Percentiles rank a stretch among this genome's conserved stretches.
Conservation (phyloP, 148 eudicot species). For the Cornus suecica region DNA sequence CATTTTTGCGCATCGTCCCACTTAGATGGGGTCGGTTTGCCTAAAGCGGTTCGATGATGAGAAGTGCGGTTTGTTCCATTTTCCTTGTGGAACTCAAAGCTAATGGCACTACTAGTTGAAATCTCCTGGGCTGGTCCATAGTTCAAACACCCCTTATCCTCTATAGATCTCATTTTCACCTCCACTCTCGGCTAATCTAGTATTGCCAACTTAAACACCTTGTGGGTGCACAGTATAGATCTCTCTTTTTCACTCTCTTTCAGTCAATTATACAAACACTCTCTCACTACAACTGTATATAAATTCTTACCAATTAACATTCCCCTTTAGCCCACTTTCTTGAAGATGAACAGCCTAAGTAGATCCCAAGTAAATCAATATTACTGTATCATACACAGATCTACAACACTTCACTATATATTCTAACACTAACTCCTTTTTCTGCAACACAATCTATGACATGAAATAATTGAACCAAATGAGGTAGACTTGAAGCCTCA, state of each 20-base stretch:
- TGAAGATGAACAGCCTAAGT: neutral
- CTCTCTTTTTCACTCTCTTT: neutral
- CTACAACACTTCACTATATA: neutral
- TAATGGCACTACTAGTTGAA: conserved; percentile 37
- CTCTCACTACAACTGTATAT: neutral
- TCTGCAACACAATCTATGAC: neutral
- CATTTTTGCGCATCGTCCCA: conserved; percentile 99
- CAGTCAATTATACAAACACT: neutral
- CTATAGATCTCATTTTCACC: conserved; percentile 72
- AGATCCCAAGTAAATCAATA: neutral
- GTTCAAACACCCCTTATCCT: conserved; percentile 60
- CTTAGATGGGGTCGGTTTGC: conserved; percentile 91
- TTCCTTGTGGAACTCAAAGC: conserved; percentile 71
- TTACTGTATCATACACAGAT: neutral
- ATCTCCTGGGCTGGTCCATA: conserved; percentile 36
- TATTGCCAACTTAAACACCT: neutral
- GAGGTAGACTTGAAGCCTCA: neutral
- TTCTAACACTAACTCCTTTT: neutral
- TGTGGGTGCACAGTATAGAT: neutral
- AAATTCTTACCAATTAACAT: neutral
- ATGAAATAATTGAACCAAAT: neutral
- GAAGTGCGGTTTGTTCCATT: conserved; percentile 39
- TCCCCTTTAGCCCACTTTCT: neutral
- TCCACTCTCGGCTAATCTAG: conserved; percentile 4
- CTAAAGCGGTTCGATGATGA: conserved; percentile 65